Conservation (phyloP, 495 filamentous ascomycete species). For the Trypethelium eluteriae region DNA sequence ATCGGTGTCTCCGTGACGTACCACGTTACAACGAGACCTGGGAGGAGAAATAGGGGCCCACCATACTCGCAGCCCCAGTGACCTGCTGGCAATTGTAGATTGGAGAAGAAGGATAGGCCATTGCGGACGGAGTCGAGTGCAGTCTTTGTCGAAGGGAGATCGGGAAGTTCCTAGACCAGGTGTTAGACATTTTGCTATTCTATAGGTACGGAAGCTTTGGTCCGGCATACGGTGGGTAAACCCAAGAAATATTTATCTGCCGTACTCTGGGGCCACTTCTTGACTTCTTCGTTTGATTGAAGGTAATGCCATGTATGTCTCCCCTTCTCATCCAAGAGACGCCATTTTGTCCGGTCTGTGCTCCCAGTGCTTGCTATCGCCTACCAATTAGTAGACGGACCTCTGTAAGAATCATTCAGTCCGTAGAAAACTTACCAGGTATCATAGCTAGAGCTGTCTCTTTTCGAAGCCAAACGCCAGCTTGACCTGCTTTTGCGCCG, state of each 20-base stretch:
- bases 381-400: neutral
- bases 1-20: constrained; percentile 87
- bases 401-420: constrained; percentile 3
- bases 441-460: neutral
- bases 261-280: constrained; percentile 74
- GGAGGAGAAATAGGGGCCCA: constrained; percentile 79
- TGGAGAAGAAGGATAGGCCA: constrained; percentile 80
- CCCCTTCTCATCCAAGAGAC: constrained; percentile 71
- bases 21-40: constrained; percentile 77
- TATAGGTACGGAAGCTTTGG: neutral
- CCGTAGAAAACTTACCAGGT: neutral
- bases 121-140: constrained; percentile 73
- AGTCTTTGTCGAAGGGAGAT: constrained; percentile 59
- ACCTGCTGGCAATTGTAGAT: constrained; percentile 77
- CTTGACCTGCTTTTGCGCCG: too few species aligned
- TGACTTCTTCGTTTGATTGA: constrained; percentile 61
- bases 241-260: constrained; percentile 83
- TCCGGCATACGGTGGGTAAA: constrained; percentile 49
- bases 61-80: constrained; percentile 98
- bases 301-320: constrained; percentile 93
- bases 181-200: constrained; percentile 15
- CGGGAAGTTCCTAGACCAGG: constrained; percentile 55
- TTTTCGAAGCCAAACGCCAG: neutral
- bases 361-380: constrained; percentile 2
- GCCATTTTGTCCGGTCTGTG: constrained; percentile 79